Evolutionary conservation across 331 rosid genomes (phyloP).

Genomic region (Pyrus hybrid): DNA sequence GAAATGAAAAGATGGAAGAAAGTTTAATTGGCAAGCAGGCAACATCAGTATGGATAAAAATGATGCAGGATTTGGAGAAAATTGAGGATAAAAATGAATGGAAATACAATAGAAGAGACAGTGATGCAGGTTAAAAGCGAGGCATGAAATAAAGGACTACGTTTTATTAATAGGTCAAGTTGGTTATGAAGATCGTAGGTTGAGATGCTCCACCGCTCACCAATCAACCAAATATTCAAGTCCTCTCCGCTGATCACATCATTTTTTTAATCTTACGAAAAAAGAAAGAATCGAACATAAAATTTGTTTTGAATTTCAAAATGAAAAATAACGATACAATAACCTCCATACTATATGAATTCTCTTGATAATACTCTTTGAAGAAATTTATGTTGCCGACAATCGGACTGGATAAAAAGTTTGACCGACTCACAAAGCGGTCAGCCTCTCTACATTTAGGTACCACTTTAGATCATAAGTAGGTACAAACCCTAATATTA

Average conservation of each 20-base stretch:
- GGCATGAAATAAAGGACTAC: conserved; percentile 34
- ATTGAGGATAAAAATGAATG: background rate
- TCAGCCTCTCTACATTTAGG: background rate
- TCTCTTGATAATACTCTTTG: background rate
- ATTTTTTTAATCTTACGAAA: too few relatives aligned
- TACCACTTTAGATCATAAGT: background rate
- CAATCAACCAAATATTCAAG: background rate
- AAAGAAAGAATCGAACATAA: too few relatives aligned
- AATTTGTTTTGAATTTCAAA: too few relatives aligned
- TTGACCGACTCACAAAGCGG: background rate
- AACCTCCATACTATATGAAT: too few relatives aligned
- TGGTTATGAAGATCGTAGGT: conserved; percentile 47
- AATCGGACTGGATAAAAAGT: background rate
- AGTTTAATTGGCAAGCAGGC: background rate
- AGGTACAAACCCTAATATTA: background rate
- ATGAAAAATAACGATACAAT: too few relatives aligned
- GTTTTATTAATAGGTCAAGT: conserved; percentile 25
- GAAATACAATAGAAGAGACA: conserved; percentile 36
- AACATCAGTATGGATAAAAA: conserved; percentile 18
- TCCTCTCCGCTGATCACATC: too few relatives aligned
- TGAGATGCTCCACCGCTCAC: conserved; percentile 43
- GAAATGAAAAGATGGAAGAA: background rate
- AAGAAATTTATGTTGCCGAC: background rate
- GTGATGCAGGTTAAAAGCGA: conserved; percentile 46
- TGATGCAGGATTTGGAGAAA: conserved; percentile 23